Base-by-base conservation (phyloP, 331 rosid species). In the Prunus yedoensis region DNA sequence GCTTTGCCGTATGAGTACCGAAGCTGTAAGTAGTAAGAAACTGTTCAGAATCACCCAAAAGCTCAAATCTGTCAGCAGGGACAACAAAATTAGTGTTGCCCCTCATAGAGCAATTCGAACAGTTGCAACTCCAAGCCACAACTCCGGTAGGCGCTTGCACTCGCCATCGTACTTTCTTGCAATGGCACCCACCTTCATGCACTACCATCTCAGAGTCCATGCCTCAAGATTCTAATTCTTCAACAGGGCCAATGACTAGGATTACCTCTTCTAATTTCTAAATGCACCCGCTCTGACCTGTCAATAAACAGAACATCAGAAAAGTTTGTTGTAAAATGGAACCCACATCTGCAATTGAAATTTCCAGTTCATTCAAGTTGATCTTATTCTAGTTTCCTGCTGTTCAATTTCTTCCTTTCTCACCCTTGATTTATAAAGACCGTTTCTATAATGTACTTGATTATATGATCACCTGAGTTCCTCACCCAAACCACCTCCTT, bases 111-210 rank as follows among this genome's bases (percentile, higher is more conserved):
- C 97, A 94, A 78, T 81, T 50, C 11, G 97, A 90, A 74, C 98
- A 91, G 83, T 81, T 81, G 83, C 98, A 94, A 52, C 87, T 84
- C 96, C 91, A 83, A 49, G 87, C 97, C 78, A 82, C 89, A 49
- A 90, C 85, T 41, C 87, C 86, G 0, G 85, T 57, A 46, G 93
- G 88, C 41, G 96, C 95, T 51, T 53, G 28, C 45, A 83, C 95
- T 56, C 49, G 88, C 98, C 98, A 94, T 77, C 80, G 88, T 32
- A 94, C 88, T 51, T 81, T 88, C 92, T 82, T 80, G 86, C 98
- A 94, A 74, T 90, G 98, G 77, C 98, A 94, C 8, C 97, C 94
- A 38, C 98, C 98, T n/a, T 38, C 70, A 60, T 94, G 98, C 69
- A 70, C 83, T 68, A 85, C 85, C 54, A 62, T 62, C 66, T 82